A percentile compares a stretch with the other conserved stretches of the same genome.
phyloP scores from a whole-genome alignment of 164 flowering plant genomes.

The Macadamia integrifolia region DNA sequence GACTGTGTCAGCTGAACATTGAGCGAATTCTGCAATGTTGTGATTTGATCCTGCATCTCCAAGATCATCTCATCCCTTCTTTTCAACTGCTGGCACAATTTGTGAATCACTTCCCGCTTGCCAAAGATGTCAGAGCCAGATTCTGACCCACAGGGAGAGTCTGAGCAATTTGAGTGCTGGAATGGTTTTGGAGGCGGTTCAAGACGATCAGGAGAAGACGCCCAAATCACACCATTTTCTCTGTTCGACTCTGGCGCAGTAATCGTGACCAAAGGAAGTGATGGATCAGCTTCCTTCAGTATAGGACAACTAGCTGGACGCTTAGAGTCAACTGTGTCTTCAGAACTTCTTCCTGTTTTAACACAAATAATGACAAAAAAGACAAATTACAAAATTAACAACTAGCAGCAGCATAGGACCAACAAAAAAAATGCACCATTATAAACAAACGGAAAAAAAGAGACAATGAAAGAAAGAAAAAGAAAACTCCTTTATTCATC shows the following conservation, averaged over 20 bases:
- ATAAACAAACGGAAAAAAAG: too few relatives aligned
- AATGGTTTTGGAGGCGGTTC: constrained; percentile 77
- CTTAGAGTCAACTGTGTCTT: constrained; percentile 35
- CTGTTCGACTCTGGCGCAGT: constrained; percentile 47
- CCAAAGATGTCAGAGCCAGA: constrained; percentile 85
- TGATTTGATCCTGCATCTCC: constrained; percentile 94
- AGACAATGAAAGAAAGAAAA: too few relatives aligned
- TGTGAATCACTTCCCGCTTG: constrained; percentile 88
- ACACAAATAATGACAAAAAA: not conserved
- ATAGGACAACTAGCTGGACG: constrained; percentile 35
- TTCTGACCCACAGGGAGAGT: constrained; percentile 86
- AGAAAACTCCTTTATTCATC: too few relatives aligned
- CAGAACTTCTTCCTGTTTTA: constrained; percentile 29
- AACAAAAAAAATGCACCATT: too few relatives aligned
- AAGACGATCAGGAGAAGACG: constrained; percentile 73
- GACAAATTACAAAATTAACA: too few relatives aligned
- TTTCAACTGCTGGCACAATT: constrained; percentile 82
- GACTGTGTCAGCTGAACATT: constrained; percentile 47
- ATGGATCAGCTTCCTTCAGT: constrained; percentile 36
- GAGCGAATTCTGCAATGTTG: constrained; percentile 65
- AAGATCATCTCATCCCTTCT: constrained; percentile 91
- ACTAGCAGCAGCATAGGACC: too few relatives aligned
- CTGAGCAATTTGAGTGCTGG: constrained; percentile 77
- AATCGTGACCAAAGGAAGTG: constrained; percentile 64
- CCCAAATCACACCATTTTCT: constrained; percentile 69